These are phyloP conservation scores for Musa troglodytarum DNA, from an alignment of 176 grass and related monocot species.

Conservation along the genomic window DNA sequence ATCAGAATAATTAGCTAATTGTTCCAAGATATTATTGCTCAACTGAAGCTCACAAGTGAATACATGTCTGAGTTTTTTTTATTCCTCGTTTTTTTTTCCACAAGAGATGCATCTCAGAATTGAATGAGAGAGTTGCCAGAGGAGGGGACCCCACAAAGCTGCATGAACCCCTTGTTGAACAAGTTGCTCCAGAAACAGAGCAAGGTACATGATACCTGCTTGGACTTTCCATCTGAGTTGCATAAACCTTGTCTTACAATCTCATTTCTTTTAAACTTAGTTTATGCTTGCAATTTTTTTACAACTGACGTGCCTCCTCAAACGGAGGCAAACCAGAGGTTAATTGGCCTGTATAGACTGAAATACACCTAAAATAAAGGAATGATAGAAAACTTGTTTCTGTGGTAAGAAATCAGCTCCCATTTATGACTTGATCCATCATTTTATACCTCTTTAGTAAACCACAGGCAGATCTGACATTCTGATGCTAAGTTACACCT, in stretches of 20 bases:
- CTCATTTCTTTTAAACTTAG: neutral
- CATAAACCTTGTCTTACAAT: neutral
- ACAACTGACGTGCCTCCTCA: neutral
- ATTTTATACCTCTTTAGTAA: neutral
- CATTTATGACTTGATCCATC: neutral
- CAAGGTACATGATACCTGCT: constrained; percentile 16
- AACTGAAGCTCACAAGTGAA: neutral
- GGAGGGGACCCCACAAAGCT: constrained; percentile 75
- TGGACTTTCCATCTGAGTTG: neutral
- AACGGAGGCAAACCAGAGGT: neutral
- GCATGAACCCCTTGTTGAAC: constrained; percentile 40
- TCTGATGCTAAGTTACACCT: neutral
- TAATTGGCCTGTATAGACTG: neutral
- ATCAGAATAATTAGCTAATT: neutral
- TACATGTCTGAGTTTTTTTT: constrained; percentile 1
- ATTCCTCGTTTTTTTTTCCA: constrained; percentile 14
- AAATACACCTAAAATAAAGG: neutral
- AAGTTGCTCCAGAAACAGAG: constrained; percentile 37
- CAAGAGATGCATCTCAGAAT: constrained; percentile 64
- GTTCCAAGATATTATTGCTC: neutral
- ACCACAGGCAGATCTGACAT: neutral
- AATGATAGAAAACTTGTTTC: neutral
- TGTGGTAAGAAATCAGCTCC: neutral
- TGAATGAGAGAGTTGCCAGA: constrained; percentile 59
- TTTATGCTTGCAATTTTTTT: neutral